Percentiles rank a stretch among this genome's conserved stretches.
phyloP scores from a whole-genome alignment of 2,329 filamentous ascomycete genomes.

The Colletotrichum cuscutae region DNA sequence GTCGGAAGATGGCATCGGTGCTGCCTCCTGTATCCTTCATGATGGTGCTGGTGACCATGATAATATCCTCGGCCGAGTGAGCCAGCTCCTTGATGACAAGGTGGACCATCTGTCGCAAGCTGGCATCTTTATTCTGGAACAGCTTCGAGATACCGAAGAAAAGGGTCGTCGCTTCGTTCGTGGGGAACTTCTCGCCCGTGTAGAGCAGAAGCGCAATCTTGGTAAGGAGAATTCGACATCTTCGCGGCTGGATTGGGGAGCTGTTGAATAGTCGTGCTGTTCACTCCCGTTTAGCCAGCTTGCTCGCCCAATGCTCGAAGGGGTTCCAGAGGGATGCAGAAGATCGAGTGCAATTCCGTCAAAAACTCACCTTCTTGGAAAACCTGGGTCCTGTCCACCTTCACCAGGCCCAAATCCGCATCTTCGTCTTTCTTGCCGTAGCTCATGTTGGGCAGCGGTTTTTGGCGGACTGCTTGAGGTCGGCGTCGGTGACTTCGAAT shows the following conservation, averaged over 20 bases:
- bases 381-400: constrained; percentile 96
- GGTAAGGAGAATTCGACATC: constrained; percentile 96
- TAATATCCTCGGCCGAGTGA: constrained; percentile 95
- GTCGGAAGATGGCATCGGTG: constrained; percentile 91
- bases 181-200: constrained; percentile 96
- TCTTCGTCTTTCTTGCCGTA: constrained; percentile 99
- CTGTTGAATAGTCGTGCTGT: constrained; percentile 97
- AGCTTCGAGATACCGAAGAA: constrained; percentile 99
- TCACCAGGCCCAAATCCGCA: constrained; percentile 91
- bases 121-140: constrained; percentile 99
- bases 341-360: neutral
- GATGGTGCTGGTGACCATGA: constrained; percentile 99
- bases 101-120: constrained; percentile 98
- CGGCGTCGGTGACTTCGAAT: constrained; percentile 41
- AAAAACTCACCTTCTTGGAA: constrained; percentile 90
- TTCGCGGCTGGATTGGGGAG: constrained; percentile 94
- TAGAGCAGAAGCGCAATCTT: constrained; percentile 97
- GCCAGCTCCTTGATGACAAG: constrained; percentile 98
- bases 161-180: constrained; percentile 95
- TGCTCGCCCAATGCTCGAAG: constrained; percentile 22
- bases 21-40: constrained; percentile 99
- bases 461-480: constrained; percentile 45
- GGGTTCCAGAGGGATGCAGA: constrained; percentile 7
- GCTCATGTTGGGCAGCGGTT: constrained; percentile 75
- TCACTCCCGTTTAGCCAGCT: constrained; percentile 34